phyloP scores from a whole-genome alignment of 2,329 filamentous ascomycete genomes.

The Acephala macrosclerotiorum region DNA sequence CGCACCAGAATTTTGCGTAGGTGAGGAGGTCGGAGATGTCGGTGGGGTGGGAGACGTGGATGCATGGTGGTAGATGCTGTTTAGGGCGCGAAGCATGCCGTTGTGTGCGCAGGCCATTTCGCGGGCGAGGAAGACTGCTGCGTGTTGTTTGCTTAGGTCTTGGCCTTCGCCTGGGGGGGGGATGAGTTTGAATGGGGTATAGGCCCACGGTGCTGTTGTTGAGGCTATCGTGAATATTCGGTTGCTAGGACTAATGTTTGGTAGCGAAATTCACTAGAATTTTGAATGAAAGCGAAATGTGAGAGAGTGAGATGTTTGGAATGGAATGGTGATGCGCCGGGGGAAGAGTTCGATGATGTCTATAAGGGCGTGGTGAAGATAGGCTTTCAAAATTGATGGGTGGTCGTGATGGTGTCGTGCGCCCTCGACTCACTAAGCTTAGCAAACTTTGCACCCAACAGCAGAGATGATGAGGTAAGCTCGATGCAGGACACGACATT shows the following conservation, averaged over 20 bases:
- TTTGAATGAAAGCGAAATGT: not conserved
- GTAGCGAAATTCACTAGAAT: not conserved
- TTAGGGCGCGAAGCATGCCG: conserved; percentile 47
- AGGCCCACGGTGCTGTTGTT: conserved; percentile 18
- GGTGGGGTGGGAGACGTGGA: conserved; percentile 45
- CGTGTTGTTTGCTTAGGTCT: conserved; percentile 15
- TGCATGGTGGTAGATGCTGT: conserved; percentile 47
- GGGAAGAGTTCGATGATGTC: no score
- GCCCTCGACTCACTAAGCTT: no score
- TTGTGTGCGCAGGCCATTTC: conserved; percentile 47
- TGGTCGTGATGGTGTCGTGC: no score
- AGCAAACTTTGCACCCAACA: no score
- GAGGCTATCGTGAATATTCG: not conserved
- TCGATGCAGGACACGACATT: not conserved
- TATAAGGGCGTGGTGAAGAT: not conserved
- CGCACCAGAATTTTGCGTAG: conserved; percentile 28
- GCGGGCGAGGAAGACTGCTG: conserved; percentile 38
- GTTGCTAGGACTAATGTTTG: not conserved
- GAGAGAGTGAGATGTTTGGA: not conserved
- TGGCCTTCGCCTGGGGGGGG: conserved; percentile 18
- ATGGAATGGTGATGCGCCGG: not conserved
- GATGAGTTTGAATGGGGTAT: conserved; percentile 24
- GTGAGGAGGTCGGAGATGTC: conserved; percentile 45
- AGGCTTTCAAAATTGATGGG: not conserved
- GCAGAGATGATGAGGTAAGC: no score